Percentiles rank a stretch among this genome's conserved stretches.
phyloP scores from a whole-genome alignment of 768 basidiomycete genomes.

The Boletus rubropictus region DNA sequence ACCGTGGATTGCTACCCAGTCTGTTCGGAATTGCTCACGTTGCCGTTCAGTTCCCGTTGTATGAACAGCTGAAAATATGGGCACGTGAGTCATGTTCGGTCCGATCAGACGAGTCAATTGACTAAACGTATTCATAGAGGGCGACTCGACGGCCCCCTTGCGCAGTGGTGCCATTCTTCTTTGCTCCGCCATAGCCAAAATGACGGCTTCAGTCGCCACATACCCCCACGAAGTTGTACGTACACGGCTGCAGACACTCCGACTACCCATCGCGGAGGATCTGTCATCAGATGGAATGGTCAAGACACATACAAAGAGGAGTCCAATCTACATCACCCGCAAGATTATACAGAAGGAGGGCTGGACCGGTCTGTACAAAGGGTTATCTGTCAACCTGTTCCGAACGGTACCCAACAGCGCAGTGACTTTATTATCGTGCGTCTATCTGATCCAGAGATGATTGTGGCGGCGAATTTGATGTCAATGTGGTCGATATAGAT shows the following conservation, averaged over 20 bases:
- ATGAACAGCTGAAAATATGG: constrained; percentile 85
- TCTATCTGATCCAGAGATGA: constrained; percentile 3
- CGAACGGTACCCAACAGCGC: constrained; percentile 95
- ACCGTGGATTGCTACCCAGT: constrained; percentile 90
- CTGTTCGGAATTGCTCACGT: constrained; percentile 91
- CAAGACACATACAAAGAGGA: constrained; percentile 48
- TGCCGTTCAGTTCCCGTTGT: constrained; percentile 95
- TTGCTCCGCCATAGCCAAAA: constrained; percentile 92
- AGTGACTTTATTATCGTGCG: constrained; percentile 73
- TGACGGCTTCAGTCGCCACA: constrained; percentile 91
- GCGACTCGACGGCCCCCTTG: constrained; percentile 27
- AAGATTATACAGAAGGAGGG: constrained; percentile 79
- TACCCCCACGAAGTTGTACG: constrained; percentile 98
- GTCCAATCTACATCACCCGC: constrained; percentile 67
- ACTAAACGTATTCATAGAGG: constrained; percentile 18
- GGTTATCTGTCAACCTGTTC: constrained; percentile 88
- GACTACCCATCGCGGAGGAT: constrained; percentile 56
- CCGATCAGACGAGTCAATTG: neutral
- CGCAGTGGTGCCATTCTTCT: constrained; percentile 58
- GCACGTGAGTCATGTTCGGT: constrained; percentile 56
- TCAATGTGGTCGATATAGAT: constrained; percentile 13
- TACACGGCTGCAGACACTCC: constrained; percentile 91
- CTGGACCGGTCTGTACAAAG: constrained; percentile 86
- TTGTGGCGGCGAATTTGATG: neutral
- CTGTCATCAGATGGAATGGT: constrained; percentile 59